phyloP scores from a whole-genome alignment of 495 filamentous ascomycete species.

The Penicillium angulare region DNA sequence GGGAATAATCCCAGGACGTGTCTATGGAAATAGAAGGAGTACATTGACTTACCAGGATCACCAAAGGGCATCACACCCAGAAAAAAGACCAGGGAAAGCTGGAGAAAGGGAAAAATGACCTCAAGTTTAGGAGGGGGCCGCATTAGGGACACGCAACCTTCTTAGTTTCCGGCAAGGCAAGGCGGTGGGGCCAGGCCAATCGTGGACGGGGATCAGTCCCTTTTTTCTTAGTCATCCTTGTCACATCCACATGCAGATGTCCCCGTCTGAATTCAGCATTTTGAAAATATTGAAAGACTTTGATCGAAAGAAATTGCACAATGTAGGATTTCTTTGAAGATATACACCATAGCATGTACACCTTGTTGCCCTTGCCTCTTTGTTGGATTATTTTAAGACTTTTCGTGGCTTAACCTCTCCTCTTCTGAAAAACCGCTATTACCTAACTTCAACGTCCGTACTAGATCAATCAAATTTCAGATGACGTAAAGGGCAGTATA shows the following conservation, averaged over 20 bases:
- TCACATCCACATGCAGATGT: too few species aligned
- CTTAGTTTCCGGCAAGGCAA: neutral
- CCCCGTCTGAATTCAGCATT: too few species aligned
- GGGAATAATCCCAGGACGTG: neutral
- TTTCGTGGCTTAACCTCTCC: too few species aligned
- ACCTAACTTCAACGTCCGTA: too few species aligned
- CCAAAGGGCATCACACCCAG: slow-evolving; percentile 29
- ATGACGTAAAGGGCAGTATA: too few species aligned
- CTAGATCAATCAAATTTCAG: too few species aligned
- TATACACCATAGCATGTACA: neutral
- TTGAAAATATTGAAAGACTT: too few species aligned
- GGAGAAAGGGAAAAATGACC: slow-evolving; percentile 6
- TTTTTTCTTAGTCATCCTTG: too few species aligned
- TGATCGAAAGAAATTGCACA: too few species aligned
- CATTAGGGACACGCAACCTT: neutral
- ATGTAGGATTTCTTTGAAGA: too few species aligned
- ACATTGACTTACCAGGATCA: slow-evolving; percentile 24
- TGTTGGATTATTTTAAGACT: slow-evolving; percentile 1
- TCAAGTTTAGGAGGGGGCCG: neutral
- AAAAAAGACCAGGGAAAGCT: slow-evolving; percentile 14
- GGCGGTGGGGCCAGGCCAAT: neutral
- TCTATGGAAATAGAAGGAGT: neutral
- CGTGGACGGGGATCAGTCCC: too few species aligned
- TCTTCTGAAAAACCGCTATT: too few species aligned
- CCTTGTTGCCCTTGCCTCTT: neutral